Evolutionary conservation across 2,329 filamentous ascomycete species (phyloP), one percentile per base, ranked within the genome.

Genomic region (Aureobasidium subglaciale): DNA sequence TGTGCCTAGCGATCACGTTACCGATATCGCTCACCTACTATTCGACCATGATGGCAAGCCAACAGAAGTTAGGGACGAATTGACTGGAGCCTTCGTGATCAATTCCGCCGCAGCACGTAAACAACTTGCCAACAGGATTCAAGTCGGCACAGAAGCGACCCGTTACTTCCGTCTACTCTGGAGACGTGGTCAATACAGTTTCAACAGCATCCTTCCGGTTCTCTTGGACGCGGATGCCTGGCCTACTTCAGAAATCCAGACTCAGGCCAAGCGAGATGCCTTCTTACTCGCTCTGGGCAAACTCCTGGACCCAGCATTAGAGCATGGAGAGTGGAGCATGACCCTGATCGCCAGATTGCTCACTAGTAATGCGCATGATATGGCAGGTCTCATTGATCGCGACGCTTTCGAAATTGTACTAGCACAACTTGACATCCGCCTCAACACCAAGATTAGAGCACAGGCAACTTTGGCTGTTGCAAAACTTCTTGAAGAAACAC

Each of bases 251-350:
- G 64, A 71, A 58, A 59, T 63, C 46, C 81, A 72, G 72, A 80
- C 65, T 25, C 64, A 66, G 10, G 73, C 72, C 2, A 71, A 76
- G 59, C 60, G 71, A 63, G 85, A 88, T 65, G 76, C 86, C 65
- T 86, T 87, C 56, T 81, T 86, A 65, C 81, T 95, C 56, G 84
- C 92, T 62, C 83, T 96, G 62, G 91, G 91, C 22, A 87, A 88
- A 65, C 76, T 96, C 63, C 95, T 96, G 85, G 89, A 95, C 68
- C 90, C 89, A 41, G 90, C 90, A 53, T 83, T 91, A 64, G 89
- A 96, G 56, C 70, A 81, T 58, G 80, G 82, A 34, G 81, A 81
- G 41, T 76, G 80, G 43, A 78, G 81, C 4, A 76, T 85, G 69
- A 80, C 81, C 63, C 78, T 78, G 42, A 78, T 85, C 37, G 78